Percentiles rank a stretch among this genome's conserved stretches.
Evolutionary conservation across 2,329 filamentous ascomycete genomes (phyloP).

Genomic region (Ramichloridium luteum): DNA sequence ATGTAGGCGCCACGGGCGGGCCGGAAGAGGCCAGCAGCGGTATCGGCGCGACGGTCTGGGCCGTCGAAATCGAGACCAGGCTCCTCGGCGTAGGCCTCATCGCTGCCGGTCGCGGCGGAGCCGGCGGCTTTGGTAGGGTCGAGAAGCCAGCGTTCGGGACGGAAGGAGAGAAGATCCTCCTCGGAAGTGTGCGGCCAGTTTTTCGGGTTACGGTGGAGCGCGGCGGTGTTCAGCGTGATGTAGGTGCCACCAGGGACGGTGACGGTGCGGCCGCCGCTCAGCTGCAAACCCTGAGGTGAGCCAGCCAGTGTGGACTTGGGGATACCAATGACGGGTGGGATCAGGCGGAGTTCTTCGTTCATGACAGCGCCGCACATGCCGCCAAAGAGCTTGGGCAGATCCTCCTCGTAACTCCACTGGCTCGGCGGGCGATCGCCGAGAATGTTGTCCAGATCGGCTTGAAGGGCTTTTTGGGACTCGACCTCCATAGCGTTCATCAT

Average conservation of each 20-base stretch:
- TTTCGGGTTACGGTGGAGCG: conserved; percentile 54
- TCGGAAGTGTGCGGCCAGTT: conserved; percentile 50
- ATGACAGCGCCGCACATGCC: conserved; percentile 62
- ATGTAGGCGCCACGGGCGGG: conserved; percentile 42
- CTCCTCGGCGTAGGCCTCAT: conserved; percentile 27
- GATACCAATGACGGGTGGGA: conserved; percentile 59
- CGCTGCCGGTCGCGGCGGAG: conserved; percentile 16
- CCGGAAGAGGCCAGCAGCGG: conserved; percentile 48
- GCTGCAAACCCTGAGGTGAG: conserved; percentile 42
- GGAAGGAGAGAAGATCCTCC: conserved; percentile 54
- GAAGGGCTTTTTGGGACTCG: conserved; percentile 50
- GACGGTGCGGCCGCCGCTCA: conserved; percentile 44
- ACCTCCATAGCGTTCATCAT: conserved; percentile 56
- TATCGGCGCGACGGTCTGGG: conserved; percentile 45
- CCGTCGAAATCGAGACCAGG: conserved; percentile 37
- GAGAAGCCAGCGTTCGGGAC: conserved; percentile 60
- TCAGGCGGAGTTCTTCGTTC: conserved; percentile 63
- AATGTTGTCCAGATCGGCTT: conserved; percentile 56
- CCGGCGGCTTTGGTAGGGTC: conserved; percentile 17
- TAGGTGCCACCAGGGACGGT: conserved; percentile 45
- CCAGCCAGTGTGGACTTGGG: conserved; percentile 46
- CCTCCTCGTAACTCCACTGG: conserved; percentile 59
- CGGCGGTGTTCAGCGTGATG: conserved; percentile 45
- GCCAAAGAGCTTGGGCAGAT: conserved; percentile 53
- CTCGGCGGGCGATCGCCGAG: conserved; percentile 46